phyloP scores from a whole-genome alignment of 768 basidiomycete species.

The Tulasnella sp. region DNA sequence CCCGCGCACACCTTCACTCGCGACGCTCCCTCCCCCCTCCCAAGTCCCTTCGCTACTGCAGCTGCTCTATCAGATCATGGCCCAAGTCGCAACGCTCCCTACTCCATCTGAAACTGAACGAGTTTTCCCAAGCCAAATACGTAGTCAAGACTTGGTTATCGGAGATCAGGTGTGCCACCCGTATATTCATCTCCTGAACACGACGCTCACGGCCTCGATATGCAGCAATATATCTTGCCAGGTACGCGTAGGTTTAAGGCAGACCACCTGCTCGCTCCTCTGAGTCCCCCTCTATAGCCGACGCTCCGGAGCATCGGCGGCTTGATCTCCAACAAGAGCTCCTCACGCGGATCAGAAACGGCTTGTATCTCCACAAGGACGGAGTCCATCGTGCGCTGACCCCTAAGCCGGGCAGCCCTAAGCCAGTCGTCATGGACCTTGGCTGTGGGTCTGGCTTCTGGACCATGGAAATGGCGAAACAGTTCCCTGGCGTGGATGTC shows the following conservation, averaged over 20 bases:
- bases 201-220: not conserved
- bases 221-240: not conserved
- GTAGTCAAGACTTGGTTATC: not conserved
- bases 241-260: not conserved
- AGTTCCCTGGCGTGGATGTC: not conserved
- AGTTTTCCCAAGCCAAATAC: not conserved
- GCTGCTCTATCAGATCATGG: not conserved
- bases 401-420: not conserved
- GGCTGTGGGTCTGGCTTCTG: not conserved
- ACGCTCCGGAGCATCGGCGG: not conserved
- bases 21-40: not conserved
- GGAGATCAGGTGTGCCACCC: not conserved
- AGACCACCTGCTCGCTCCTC: not conserved
- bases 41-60: not conserved
- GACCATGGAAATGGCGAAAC: not conserved
- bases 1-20: not conserved
- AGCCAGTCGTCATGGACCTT: not conserved
- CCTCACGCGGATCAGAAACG: not conserved
- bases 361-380: not conserved
- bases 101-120: not conserved
- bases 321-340: not conserved
- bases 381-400: not conserved
- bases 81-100: not conserved
- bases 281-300: not conserved
- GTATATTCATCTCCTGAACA: not conserved